These are phyloP conservation scores for Xylariaceae sp. DNA, from an alignment of 2,329 filamentous ascomycete species.

Conservation along the genomic window DNA sequence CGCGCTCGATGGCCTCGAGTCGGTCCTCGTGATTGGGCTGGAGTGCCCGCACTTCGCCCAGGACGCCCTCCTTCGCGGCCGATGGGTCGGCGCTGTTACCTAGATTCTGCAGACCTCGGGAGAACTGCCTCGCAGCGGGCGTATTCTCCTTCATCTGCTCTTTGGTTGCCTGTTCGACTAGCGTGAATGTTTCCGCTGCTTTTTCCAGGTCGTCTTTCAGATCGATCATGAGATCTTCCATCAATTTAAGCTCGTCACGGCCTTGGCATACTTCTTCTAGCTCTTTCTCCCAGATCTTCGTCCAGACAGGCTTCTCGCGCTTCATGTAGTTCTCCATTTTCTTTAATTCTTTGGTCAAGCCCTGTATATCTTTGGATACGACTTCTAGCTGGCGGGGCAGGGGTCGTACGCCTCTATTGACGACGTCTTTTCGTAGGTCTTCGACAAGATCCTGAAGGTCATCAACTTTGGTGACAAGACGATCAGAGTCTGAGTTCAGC, in stretches of 20 bases:
- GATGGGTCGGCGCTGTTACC: slow-evolving; percentile 68
- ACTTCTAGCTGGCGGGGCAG: slow-evolving; percentile 86
- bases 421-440: slow-evolving; percentile 96
- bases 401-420: slow-evolving; percentile 88
- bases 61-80: slow-evolving; percentile 86
- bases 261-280: slow-evolving; percentile 95
- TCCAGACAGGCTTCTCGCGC: slow-evolving; percentile 94
- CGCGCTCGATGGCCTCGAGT: slow-evolving; percentile 95
- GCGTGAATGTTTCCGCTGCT: slow-evolving; percentile 87
- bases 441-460: slow-evolving; percentile 97
- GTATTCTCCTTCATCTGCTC: slow-evolving; percentile 85
- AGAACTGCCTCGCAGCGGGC: slow-evolving; percentile 57
- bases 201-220: slow-evolving; percentile 95
- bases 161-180: slow-evolving; percentile 98
- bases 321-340: slow-evolving; percentile 93
- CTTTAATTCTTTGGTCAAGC: slow-evolving; percentile 84
- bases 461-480: slow-evolving; percentile 88
- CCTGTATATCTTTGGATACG: slow-evolving; percentile 86
- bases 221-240: slow-evolving; percentile 93
- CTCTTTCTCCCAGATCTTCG: slow-evolving; percentile 99
- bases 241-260: slow-evolving; percentile 90
- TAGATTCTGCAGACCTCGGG: slow-evolving; percentile 61
- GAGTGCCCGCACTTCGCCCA: slow-evolving; percentile 91
- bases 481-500: slow-evolving; percentile 85
- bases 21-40: slow-evolving; percentile 94